Conservation (phyloP, 106 monocot species). For the Allium sativum region DNA sequence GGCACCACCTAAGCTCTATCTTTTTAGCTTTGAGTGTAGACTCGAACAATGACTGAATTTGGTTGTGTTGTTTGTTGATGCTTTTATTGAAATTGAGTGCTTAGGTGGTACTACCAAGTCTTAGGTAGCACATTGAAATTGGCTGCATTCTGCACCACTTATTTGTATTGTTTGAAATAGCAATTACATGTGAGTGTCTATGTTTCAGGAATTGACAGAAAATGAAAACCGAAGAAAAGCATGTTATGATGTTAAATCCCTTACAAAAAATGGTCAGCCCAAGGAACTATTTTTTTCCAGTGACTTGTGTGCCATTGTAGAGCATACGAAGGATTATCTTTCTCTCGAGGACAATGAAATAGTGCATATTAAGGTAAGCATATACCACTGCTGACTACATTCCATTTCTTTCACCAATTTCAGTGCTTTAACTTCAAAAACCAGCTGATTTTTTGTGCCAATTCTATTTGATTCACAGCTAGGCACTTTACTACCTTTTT, state of each 20-base stretch:
- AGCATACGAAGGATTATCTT: constrained; percentile 92
- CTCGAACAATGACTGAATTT: too few relatives aligned
- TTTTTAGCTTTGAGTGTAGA: too few relatives aligned
- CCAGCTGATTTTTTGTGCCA: neutral
- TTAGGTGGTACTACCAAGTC: too few relatives aligned
- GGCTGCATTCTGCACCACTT: too few relatives aligned
- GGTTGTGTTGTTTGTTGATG: too few relatives aligned
- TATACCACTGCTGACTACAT: too few relatives aligned
- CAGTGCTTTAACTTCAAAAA: neutral
- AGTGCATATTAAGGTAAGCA: constrained; percentile 81
- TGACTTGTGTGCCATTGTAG: constrained; percentile 92
- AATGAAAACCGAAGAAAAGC: constrained; percentile 30
- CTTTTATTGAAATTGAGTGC: too few relatives aligned
- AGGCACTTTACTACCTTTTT: too few relatives aligned
- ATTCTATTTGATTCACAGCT: too few relatives aligned
- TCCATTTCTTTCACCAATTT: neutral
- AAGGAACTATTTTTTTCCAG: constrained; percentile 97
- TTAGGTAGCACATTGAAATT: too few relatives aligned
- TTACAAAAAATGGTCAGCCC: constrained; percentile 67
- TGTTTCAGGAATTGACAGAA: constrained; percentile 57
- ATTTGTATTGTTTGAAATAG: too few relatives aligned
- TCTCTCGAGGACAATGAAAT: constrained; percentile 92
- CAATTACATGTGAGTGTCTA: neutral
- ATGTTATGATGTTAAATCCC: constrained; percentile 76
- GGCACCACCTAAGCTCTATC: too few relatives aligned